A percentile compares a stretch with the other conserved stretches of the same genome.
phyloP scores from a whole-genome alignment of 139 green algal species.

The Picochlorum sp. region DNA sequence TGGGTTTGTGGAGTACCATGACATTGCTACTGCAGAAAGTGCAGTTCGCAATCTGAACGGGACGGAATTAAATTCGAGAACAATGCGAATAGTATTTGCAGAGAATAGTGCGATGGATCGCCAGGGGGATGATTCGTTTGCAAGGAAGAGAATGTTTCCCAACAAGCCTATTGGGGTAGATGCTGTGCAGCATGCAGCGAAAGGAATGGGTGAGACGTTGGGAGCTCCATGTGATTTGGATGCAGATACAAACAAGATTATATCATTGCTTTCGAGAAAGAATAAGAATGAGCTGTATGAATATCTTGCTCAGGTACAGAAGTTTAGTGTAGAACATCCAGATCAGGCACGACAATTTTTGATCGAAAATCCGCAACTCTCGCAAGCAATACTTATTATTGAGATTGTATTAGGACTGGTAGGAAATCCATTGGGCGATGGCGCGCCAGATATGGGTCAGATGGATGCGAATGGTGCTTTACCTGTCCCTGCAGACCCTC shows the following conservation, averaged over 20 bases:
- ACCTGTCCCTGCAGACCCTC: conserved; percentile 1
- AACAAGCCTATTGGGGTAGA: conserved; percentile 20
- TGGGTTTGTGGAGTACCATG: conserved; percentile 89
- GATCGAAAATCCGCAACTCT: conserved; percentile 72
- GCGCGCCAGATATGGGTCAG: conserved; percentile 13
- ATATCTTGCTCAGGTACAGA: conserved; percentile 50
- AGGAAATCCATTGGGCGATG: conserved; percentile 25
- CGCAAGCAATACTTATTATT: conserved; percentile 80
- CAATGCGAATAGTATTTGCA: conserved; percentile 57
- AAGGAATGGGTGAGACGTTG: conserved; percentile 19
- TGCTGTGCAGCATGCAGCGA: conserved; percentile 21
- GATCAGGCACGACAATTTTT: conserved; percentile 63
- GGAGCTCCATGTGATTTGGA: conserved; percentile 7
- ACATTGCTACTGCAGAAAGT: conserved; percentile 77
- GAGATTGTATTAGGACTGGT: conserved; percentile 81
- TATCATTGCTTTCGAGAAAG: conserved; percentile 32
- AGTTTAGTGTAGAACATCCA: conserved; percentile 30
- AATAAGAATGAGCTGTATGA: conserved; percentile 58
- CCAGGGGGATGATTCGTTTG: no score
- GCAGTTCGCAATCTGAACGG: conserved; percentile 77
- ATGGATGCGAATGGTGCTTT: background rate
- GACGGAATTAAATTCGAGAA: conserved; percentile 53
- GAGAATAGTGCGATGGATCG: conserved; percentile 23
- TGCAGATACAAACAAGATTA: conserved; percentile 13
- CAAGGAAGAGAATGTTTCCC: background rate